A percentile compares a stretch with the other conserved stretches of the same genome.
phyloP scores from a whole-genome alignment of 2,329 filamentous ascomycete species.

The Thielaviopsis musarum region DNA sequence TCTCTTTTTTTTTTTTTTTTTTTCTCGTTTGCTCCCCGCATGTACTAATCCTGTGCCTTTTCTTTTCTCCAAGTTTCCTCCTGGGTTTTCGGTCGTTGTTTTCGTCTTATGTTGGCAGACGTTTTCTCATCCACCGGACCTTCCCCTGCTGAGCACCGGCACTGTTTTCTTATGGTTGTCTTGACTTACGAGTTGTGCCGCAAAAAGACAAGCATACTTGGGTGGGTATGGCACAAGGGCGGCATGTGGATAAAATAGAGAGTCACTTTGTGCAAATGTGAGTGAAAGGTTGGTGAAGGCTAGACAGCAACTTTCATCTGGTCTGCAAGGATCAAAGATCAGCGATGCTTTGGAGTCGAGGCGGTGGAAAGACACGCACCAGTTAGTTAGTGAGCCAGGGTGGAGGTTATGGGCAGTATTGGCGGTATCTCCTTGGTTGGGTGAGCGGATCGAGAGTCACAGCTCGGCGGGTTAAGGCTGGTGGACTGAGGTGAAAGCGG shows the following conservation, averaged over 20 bases:
- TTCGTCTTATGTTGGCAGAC: background rate
- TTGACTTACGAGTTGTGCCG: background rate
- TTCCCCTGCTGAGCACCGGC: background rate
- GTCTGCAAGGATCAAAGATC: no score
- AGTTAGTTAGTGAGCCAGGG: background rate
- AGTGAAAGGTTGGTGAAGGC: background rate
- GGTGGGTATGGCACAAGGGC: background rate
- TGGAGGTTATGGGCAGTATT: no score
- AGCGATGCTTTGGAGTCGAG: background rate
- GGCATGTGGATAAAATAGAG: background rate
- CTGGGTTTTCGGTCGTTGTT: background rate
- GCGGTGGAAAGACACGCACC: background rate
- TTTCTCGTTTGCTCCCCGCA: background rate
- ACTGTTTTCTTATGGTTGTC: background rate
- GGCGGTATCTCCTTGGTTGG: background rate
- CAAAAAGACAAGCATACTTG: background rate
- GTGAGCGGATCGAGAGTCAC: background rate
- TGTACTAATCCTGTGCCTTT: no score
- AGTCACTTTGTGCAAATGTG: background rate
- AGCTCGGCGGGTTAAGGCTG: background rate
- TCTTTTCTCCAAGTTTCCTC: no score
- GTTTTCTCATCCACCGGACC: background rate
- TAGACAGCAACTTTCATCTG: background rate
- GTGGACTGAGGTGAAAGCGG: background rate
- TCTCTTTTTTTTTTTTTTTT: background rate